Percentiles rank a stretch among this genome's conserved stretches.
Conservation (phyloP, 2,329 filamentous ascomycete species). For the Xylaria sp. region DNA sequence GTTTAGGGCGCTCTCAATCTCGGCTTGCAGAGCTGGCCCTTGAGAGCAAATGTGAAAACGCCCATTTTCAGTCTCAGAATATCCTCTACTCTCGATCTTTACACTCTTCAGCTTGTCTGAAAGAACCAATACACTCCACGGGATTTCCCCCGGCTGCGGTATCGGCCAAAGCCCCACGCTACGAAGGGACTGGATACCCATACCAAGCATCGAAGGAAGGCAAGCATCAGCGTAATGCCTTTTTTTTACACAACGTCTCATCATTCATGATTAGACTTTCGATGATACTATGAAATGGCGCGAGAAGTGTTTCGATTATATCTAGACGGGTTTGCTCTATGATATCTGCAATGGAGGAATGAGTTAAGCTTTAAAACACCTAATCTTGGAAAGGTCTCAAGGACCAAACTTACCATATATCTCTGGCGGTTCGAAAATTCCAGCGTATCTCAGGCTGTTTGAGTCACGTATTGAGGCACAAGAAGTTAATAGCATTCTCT, state of each 20-base stretch:
- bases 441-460: constrained; percentile 17
- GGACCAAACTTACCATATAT: constrained; percentile 40
- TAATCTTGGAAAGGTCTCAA: background rate
- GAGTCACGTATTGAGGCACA: constrained; percentile 15
- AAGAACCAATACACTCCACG: constrained; percentile 32
- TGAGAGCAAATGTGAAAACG: constrained; percentile 2
- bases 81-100: constrained; percentile 11
- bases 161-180: constrained; percentile 37
- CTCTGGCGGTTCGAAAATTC: constrained; percentile 32
- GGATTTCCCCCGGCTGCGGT: constrained; percentile 28
- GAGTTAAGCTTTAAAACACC: constrained; percentile 23
- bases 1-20: constrained; percentile 26
- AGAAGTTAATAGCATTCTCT: constrained; percentile 31
- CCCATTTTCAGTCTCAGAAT: background rate
- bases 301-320: constrained; percentile 34
- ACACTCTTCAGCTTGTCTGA: constrained; percentile 26
- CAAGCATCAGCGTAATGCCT: constrained; percentile 20
- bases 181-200: constrained; percentile 35
- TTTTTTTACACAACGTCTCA: background rate
- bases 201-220: constrained; percentile 35
- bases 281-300: constrained; percentile 29
- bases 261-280: constrained; percentile 30
- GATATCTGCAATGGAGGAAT: constrained; percentile 25
- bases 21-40: constrained; percentile 4
- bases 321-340: constrained; percentile 33